phyloP scores from a whole-genome alignment of 768 basidiomycete species.

The Daedalea quercina region DNA sequence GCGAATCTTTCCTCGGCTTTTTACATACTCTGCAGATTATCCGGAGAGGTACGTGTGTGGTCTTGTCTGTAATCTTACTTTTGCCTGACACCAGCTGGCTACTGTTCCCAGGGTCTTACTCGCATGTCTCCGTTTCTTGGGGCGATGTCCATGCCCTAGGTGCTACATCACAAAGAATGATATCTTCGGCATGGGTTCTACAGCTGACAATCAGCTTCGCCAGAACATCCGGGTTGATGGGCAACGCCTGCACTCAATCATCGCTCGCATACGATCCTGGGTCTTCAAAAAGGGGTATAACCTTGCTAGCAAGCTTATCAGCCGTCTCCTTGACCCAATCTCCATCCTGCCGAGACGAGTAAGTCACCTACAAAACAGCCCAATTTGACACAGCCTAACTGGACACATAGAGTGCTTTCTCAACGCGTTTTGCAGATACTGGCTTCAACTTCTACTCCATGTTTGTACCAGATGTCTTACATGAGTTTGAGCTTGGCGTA shows the following conservation, averaged over 20 bases:
- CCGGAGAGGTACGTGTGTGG: constrained; percentile 28
- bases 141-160: constrained; percentile 31
- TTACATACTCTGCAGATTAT: constrained; percentile 29
- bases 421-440: constrained; percentile 7
- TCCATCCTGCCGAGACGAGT: no score
- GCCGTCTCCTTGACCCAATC: no score
- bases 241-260: neutral
- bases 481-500: constrained; percentile 29
- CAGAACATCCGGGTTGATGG: constrained; percentile 6
- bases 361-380: neutral
- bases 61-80: constrained; percentile 8
- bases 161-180: constrained; percentile 26
- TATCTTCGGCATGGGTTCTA: constrained; percentile 24
- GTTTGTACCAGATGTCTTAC: constrained; percentile 25
- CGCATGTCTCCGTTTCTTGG: constrained; percentile 22
- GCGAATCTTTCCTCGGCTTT: constrained; percentile 20
- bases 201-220: neutral
- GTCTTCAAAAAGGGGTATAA: constrained; percentile 14
- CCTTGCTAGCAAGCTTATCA: constrained; percentile 5
- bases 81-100: constrained; percentile 4
- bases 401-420: constrained; percentile 31
- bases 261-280: constrained; percentile 8
- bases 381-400: constrained; percentile 22
- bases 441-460: constrained; percentile 23
- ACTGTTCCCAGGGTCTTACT: constrained; percentile 30